phyloP scores from a whole-genome alignment of 345 rosid species.

The Bruguiera sexangula region DNA sequence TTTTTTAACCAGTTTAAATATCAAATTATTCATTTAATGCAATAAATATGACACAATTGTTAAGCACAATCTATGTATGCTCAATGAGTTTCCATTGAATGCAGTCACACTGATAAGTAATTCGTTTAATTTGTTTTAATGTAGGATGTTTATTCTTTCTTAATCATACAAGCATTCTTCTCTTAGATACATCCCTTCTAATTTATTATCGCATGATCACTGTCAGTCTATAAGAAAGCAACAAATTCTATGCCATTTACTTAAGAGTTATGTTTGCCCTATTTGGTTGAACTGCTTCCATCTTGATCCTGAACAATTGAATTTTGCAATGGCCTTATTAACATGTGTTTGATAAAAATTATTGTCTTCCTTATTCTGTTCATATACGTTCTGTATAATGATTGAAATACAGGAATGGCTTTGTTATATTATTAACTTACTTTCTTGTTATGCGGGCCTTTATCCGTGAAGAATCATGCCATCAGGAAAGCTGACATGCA shows the following conservation, averaged over 20 bases:
- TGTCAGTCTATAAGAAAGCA: not conserved
- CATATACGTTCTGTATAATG: not conserved
- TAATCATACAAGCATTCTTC: too few relatives aligned
- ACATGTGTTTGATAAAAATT: not conserved
- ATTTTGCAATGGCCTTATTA: not conserved
- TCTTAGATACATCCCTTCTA: too few relatives aligned
- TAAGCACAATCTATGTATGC: too few relatives aligned
- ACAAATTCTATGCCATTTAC: not conserved
- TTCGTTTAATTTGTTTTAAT: too few relatives aligned
- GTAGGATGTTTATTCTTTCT: too few relatives aligned
- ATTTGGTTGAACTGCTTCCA: not conserved
- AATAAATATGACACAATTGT: too few relatives aligned
- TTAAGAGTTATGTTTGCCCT: not conserved
- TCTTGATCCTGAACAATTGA: too few relatives aligned
- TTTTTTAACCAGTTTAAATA: too few relatives aligned
- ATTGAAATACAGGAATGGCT: not conserved
- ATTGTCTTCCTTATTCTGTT: not conserved
- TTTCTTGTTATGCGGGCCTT: conserved; percentile 9
- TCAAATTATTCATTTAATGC: too few relatives aligned
- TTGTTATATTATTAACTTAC: not conserved
- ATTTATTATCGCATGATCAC: not conserved
- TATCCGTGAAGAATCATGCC: conserved; percentile 69
- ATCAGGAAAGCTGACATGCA: conserved; percentile 83
- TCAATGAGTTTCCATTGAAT: too few relatives aligned
- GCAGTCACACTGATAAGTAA: too few relatives aligned